A percentile compares a stretch with the other conserved stretches of the same genome.
Evolutionary conservation across 2,329 filamentous ascomycete species (phyloP).

Genomic region (Hymenoscyphus fraxineus): DNA sequence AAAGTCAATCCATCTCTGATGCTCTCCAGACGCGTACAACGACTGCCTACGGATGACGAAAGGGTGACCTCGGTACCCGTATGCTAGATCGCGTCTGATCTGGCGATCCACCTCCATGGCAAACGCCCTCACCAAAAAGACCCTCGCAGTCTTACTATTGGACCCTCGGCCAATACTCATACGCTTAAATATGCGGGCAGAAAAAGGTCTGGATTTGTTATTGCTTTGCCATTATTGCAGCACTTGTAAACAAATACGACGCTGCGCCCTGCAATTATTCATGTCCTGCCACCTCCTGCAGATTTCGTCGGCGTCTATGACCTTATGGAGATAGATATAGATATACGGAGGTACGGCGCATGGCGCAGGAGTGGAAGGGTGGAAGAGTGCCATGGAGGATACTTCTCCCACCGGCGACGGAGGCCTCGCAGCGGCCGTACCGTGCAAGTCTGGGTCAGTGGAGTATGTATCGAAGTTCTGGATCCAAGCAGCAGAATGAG

Average conservation of each 20-base stretch:
- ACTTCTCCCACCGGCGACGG: not conserved
- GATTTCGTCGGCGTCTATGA: not conserved
- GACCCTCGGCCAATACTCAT: not conserved
- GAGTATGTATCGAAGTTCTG: not conserved
- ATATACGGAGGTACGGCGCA: not conserved
- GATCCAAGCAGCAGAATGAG: not conserved
- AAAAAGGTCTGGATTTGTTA: not conserved
- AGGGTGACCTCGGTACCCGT: not conserved
- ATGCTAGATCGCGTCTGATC: conserved; percentile 1
- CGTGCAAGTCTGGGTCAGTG: not conserved
- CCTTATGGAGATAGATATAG: not conserved
- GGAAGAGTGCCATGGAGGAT: not conserved
- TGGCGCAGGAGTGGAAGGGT: not conserved
- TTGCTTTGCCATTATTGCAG: not conserved
- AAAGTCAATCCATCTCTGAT: not conserved
- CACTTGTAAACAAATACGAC: not conserved
- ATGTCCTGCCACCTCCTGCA: not conserved
- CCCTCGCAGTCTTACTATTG: not conserved
- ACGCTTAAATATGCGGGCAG: not conserved
- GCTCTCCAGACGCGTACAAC: not conserved
- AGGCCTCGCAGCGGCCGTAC: not conserved
- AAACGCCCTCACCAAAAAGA: not conserved
- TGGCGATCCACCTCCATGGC: not conserved
- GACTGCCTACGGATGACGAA: not conserved
- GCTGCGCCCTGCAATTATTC: not conserved